phyloP scores from a whole-genome alignment of 768 basidiomycete genomes.

The Gloeopeniophorella convolvens region DNA sequence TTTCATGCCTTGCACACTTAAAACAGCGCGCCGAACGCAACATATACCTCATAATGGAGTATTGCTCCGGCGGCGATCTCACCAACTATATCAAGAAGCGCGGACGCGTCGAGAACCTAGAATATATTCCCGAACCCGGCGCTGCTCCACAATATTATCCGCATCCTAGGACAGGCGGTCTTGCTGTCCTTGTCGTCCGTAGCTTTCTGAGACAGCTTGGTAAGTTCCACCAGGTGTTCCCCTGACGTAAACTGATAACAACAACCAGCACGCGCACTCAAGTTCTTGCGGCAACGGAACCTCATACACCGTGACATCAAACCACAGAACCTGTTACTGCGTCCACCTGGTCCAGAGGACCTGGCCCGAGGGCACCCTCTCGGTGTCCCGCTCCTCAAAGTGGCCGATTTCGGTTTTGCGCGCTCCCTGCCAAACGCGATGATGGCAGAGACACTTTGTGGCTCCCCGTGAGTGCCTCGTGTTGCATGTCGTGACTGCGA shows the following conservation, averaged over 20 bases:
- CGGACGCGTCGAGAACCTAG: conserved; percentile 85
- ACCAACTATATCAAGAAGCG: conserved; percentile 97
- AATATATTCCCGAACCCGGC: conserved; percentile 67
- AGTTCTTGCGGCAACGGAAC: conserved; percentile 82
- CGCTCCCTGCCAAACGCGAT: conserved; percentile 84
- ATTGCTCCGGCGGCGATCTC: conserved; percentile 92
- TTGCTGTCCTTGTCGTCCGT: conserved; percentile 85
- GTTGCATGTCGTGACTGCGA: too few species aligned
- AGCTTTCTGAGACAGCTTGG: conserved; percentile 91
- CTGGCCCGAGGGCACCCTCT: conserved; percentile 82
- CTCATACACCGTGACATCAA: conserved; percentile 98
- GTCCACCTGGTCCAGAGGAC: conserved; percentile 73
- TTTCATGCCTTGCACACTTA: conserved; percentile 1
- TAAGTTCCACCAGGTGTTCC: conserved; percentile 29
- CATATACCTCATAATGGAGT: conserved; percentile 97
- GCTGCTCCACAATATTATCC: conserved; percentile 78
- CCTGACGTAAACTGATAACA: neutral
- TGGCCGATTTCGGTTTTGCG: conserved; percentile 98
- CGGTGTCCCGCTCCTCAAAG: conserved; percentile 91
- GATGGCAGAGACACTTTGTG: conserved; percentile 97
- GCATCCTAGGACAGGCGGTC: conserved; percentile 84
- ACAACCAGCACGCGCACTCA: conserved; percentile 78
- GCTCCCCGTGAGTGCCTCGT: conserved; percentile 71
- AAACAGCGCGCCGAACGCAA: conserved; percentile 62
- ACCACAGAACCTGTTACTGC: conserved; percentile 93